Evolutionary conservation across 129 eudicot genomes (phyloP).

Genomic region (Deinandra increscens): DNA sequence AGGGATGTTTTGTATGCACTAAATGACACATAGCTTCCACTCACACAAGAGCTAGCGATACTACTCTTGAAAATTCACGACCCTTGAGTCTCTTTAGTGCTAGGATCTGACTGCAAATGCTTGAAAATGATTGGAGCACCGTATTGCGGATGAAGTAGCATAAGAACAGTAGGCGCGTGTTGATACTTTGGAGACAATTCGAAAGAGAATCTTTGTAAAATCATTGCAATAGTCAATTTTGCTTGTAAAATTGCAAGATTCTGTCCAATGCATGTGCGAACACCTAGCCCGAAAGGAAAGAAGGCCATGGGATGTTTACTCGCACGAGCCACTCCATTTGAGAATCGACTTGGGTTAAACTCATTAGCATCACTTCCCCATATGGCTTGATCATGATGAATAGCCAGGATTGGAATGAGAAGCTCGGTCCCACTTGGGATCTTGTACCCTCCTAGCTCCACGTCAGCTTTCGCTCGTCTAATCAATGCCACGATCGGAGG

Average conservation of each 20-base stretch:
- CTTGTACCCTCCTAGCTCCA: constrained; percentile 62
- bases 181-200: constrained; percentile 61
- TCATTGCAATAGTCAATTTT: constrained; percentile 61
- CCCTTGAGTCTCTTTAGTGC: constrained; percentile 24
- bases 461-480: constrained; percentile 63
- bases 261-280: constrained; percentile 81
- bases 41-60: not conserved
- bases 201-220: constrained; percentile 62
- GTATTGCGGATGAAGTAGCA: constrained; percentile 79
- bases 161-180: constrained; percentile 78
- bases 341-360: constrained; percentile 71
- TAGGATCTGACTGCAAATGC: constrained; percentile 30
- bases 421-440: constrained; percentile 78
- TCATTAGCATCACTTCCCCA: constrained; percentile 86
- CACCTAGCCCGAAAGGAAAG: constrained; percentile 81
- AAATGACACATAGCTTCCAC: not conserved
- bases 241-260: constrained; percentile 80
- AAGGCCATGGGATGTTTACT: constrained; percentile 74
- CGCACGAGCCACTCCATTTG: constrained; percentile 82
- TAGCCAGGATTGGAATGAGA: constrained; percentile 69
- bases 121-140: constrained; percentile 72
- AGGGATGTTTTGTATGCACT: not conserved
- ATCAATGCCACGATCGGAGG: constrained; percentile 82
- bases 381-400: constrained; percentile 76
- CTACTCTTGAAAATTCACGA: constrained; percentile 2